These are phyloP conservation scores for Clavariopsis aquatica DNA, from an alignment of 495 filamentous ascomycete species.

Conservation along the genomic window DNA sequence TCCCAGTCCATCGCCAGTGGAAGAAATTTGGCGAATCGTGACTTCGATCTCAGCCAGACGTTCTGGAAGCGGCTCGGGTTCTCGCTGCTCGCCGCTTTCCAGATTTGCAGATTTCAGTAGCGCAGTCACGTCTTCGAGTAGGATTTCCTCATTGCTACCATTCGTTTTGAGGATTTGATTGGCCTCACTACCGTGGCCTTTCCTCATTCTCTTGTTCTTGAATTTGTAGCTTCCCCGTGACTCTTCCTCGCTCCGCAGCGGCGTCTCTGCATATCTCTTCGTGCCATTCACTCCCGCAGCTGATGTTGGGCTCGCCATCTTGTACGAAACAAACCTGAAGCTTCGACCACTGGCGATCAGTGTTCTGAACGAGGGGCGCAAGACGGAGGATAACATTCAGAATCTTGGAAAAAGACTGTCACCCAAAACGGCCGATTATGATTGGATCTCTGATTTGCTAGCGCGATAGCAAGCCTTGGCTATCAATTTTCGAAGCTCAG, in stretches of 20 bases:
- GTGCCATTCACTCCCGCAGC: slow-evolving; percentile 30
- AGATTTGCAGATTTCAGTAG: slow-evolving; percentile 59
- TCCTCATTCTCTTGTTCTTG: slow-evolving; percentile 61
- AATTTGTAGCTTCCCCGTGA: slow-evolving; percentile 41
- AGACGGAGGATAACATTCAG: slow-evolving; percentile 17
- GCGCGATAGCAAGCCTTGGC: slow-evolving; percentile 16
- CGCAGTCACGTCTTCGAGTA: slow-evolving; percentile 67
- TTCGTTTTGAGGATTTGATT: slow-evolving; percentile 51
- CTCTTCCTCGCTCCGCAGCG: slow-evolving; percentile 32
- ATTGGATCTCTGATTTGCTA: not conserved
- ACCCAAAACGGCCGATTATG: slow-evolving; percentile 4
- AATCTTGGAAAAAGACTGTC: not conserved
- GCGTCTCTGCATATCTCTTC: slow-evolving; percentile 41
- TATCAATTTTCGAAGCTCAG: slow-evolving; percentile 10
- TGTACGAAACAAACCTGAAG: slow-evolving; percentile 3
- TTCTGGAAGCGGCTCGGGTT: slow-evolving; percentile 57
- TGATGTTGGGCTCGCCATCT: slow-evolving; percentile 33
- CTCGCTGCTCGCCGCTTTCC: slow-evolving; percentile 18
- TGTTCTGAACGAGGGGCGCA: slow-evolving; percentile 20
- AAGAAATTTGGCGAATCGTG: slow-evolving; percentile 72
- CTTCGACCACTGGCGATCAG: slow-evolving; percentile 18
- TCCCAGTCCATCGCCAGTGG: slow-evolving; percentile 87
- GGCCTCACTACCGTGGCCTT: slow-evolving; percentile 27
- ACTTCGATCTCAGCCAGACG: slow-evolving; percentile 76
- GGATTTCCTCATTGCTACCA: slow-evolving; percentile 70